phyloP scores from a whole-genome alignment of 1,139 yeast species.

The Candida sp. region DNA sequence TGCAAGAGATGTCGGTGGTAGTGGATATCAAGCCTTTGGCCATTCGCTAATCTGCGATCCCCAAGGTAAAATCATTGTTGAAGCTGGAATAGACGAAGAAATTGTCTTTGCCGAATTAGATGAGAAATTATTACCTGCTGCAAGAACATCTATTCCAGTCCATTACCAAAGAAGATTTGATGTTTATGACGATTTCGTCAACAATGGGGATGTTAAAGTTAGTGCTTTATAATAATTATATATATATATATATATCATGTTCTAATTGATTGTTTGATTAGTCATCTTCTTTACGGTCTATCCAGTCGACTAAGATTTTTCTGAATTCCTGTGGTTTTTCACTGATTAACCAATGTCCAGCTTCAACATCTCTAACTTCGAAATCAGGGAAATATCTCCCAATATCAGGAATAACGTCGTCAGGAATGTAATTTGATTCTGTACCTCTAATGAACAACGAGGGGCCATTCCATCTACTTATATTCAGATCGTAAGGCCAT shows the following conservation, averaged over 20 bases:
- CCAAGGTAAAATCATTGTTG: conserved; percentile 71
- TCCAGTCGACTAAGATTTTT: conserved; percentile 52
- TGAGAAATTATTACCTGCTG: conserved; percentile 54
- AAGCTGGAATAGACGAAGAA: conserved; percentile 85
- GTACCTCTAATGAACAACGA: conserved; percentile 78
- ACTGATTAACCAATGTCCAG: conserved; percentile 91
- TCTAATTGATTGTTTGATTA: not conserved
- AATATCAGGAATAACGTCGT: conserved; percentile 72
- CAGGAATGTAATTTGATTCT: conserved; percentile 76
- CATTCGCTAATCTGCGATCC: conserved; percentile 90
- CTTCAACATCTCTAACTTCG: conserved; percentile 67
- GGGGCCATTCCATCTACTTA: conserved; percentile 64
- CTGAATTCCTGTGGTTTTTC: conserved; percentile 75
- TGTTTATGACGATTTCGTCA: conserved; percentile 68
- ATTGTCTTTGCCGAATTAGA: conserved; percentile 78
- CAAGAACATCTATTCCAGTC: conserved; percentile 76
- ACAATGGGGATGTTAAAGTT: conserved; percentile 37
- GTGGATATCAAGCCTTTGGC: conserved; percentile 88
- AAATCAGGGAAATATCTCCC: conserved; percentile 81
- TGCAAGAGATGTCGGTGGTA: conserved; percentile 65
- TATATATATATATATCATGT: too few species aligned
- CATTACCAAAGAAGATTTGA: conserved; percentile 76
- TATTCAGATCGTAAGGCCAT: conserved; percentile 68
- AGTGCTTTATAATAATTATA: conserved; percentile 22
- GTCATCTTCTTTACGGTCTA: conserved; percentile 53